These are phyloP conservation scores for Nemania sp. DNA, from an alignment of 2,329 filamentous ascomycete genomes.

Conservation along the genomic window DNA sequence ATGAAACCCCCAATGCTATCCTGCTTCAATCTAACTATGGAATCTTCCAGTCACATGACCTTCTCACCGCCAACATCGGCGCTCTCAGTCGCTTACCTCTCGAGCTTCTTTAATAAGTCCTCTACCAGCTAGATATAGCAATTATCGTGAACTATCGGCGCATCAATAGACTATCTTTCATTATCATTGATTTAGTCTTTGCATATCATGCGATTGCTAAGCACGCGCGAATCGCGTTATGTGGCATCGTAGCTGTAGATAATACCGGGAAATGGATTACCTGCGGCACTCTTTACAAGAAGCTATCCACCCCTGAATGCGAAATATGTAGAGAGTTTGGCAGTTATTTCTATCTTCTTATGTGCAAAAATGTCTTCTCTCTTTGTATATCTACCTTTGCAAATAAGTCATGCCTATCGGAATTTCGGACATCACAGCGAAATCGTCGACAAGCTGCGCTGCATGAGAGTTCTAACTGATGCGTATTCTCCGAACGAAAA, in stretches of 20 bases:
- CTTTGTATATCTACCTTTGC: constrained; percentile 2
- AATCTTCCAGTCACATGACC: not conserved
- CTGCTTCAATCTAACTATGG: not conserved
- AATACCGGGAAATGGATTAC: constrained; percentile 5
- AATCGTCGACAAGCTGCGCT: not conserved
- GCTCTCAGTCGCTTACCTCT: constrained; percentile 2
- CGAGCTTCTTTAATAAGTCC: constrained; percentile 1
- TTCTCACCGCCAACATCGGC: not conserved
- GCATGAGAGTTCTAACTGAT: constrained; percentile 8
- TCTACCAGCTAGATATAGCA: constrained; percentile 1
- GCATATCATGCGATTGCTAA: not conserved
- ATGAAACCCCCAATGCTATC: not conserved
- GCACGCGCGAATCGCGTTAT: constrained; percentile 5
- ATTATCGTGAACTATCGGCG: not conserved
- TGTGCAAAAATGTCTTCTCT: constrained; percentile 8
- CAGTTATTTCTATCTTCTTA: constrained; percentile 11
- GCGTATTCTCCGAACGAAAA: constrained; percentile 2
- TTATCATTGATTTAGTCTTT: not conserved
- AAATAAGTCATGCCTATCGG: not conserved
- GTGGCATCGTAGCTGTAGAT: constrained; percentile 2
- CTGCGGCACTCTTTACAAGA: constrained; percentile 4
- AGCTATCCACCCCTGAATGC: not conserved
- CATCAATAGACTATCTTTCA: constrained; percentile 2
- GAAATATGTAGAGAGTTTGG: constrained; percentile 10
- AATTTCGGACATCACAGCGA: not conserved